phyloP scores from a whole-genome alignment of 305 asterid genomes.

The Galium porrigens region DNA sequence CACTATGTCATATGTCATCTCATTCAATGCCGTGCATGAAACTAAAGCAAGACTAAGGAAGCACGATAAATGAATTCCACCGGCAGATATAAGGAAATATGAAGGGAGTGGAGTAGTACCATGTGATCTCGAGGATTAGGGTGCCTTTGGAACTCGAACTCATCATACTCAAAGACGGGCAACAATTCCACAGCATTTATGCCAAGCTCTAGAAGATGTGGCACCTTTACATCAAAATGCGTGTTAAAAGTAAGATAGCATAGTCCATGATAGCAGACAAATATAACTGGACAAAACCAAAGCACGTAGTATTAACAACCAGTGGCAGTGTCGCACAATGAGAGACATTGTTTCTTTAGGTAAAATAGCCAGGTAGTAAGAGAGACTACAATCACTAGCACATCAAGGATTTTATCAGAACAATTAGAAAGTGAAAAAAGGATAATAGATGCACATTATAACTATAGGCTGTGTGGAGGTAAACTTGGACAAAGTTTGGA shows the following conservation, averaged over 20 bases:
- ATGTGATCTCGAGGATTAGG: slow-evolving; percentile 95
- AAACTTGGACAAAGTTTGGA: background rate
- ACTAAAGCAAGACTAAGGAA: slow-evolving; percentile 1
- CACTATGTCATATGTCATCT: background rate
- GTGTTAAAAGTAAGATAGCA: slow-evolving; percentile 16
- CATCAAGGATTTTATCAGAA: slow-evolving; percentile 2
- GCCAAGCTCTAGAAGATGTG: slow-evolving; percentile 93
- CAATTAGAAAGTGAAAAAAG: background rate
- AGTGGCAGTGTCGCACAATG: background rate
- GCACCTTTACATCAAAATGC: slow-evolving; percentile 47
- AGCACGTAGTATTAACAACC: background rate
- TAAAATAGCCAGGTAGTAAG: background rate
- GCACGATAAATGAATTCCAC: background rate
- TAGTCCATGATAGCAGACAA: slow-evolving; percentile 6
- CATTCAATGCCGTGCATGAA: background rate
- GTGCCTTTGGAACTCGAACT: slow-evolving; percentile 76
- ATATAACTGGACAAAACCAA: slow-evolving; percentile 5
- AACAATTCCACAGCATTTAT: slow-evolving; percentile 78
- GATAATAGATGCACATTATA: background rate
- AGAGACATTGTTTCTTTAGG: background rate
- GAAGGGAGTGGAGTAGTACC: slow-evolving; percentile 23
- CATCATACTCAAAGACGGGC: slow-evolving; percentile 94
- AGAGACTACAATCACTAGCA: background rate
- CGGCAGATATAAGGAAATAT: background rate
- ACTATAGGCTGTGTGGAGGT: background rate